These are phyloP conservation scores for Kazachstania sp. DNA, from an alignment of 1,139 yeast species.

Conservation along the genomic window DNA sequence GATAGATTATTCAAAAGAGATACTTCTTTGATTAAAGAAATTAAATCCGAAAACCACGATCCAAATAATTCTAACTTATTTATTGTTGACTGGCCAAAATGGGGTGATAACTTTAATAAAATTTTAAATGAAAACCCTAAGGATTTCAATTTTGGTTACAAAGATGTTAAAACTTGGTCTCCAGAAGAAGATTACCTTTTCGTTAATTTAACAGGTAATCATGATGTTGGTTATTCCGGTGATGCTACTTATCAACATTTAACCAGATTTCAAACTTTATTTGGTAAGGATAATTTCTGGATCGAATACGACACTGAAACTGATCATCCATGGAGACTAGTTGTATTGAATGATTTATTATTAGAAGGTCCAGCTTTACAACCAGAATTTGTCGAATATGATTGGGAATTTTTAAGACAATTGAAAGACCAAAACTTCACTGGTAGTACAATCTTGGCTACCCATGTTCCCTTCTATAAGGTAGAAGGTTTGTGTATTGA, in stretches of 20 bases:
- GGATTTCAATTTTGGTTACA: conserved; percentile 43
- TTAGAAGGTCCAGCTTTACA: conserved; percentile 88
- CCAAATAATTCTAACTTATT: conserved; percentile 17
- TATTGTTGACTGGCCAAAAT: conserved; percentile 34
- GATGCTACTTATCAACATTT: conserved; percentile 90
- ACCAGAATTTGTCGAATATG: conserved; percentile 53
- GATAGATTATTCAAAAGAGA: conserved; percentile 45
- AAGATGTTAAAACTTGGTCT: conserved; percentile 62
- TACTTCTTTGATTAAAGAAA: conserved; percentile 12
- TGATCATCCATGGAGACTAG: conserved; percentile 70
- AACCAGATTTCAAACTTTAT: conserved; percentile 61
- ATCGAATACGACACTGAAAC: conserved; percentile 57
- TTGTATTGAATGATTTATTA: conserved; percentile 73
- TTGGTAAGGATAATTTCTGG: conserved; percentile 81
- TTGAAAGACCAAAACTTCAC: conserved; percentile 46
- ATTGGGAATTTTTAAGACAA: conserved; percentile 64
- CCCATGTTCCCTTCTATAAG: conserved; percentile 87
- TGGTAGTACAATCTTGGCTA: conserved; percentile 75
- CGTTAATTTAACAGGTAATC: conserved; percentile 85
- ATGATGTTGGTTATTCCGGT: conserved; percentile 92
- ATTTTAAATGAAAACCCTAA: conserved; percentile 35
- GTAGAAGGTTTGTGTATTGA: conserved; percentile 74
- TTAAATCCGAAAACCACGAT: conserved; percentile 17
- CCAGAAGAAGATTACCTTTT: conserved; percentile 37
- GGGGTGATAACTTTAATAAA: conserved; percentile 41